Evolutionary conservation across 2,329 filamentous ascomycete species (phyloP), one percentile per base, ranked within the genome.

Genomic region (Aspergillus hortae): DNA sequence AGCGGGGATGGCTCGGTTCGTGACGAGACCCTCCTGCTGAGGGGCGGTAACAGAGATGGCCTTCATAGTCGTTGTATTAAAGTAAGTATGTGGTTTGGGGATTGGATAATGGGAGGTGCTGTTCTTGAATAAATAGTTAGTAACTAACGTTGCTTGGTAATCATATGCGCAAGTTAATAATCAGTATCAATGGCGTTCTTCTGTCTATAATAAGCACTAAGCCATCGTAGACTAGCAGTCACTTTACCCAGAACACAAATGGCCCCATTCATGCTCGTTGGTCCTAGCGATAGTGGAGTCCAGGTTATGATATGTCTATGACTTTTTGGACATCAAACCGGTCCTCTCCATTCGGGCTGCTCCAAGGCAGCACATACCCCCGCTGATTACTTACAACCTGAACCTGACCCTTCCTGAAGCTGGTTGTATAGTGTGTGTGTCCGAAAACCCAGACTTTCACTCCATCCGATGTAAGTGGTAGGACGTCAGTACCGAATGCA

Each of bases 401-500:
- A 3, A 74, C 59, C 1, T 63, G 62, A 12, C 58, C 56, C 30
- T 67, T 61, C 40, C 61, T 68, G 41, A 74, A 76, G 41, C 77
- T 68, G 6, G 67, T 73, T 6, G 71, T 73, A 38, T 69, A 68
- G 49, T 77, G 75, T 1, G 76, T 78, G 45, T 77, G 69, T 0
- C 77, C 77, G 60, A 74, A 77, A 0, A 77, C 61, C 76, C 75
- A 78, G 14, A 59, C 49, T 40, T 70, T 70, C 1, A 77, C 67
- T 1, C 61, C 59, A 6, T 51, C 53, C 53, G 49, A 46, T 7
- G 40, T 17, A 6, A 54, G 58, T 1, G 59, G 56, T 3, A 78
- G 57, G 2, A 82, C 55, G 49, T 84, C 78, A 0, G 80, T 83
- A 4, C 75, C 77, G 62, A 83, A 85, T 0, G 77, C 81, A 6